phyloP scores from a whole-genome alignment of 2,329 filamentous ascomycete species.

The Cryphonectria parasitica region DNA sequence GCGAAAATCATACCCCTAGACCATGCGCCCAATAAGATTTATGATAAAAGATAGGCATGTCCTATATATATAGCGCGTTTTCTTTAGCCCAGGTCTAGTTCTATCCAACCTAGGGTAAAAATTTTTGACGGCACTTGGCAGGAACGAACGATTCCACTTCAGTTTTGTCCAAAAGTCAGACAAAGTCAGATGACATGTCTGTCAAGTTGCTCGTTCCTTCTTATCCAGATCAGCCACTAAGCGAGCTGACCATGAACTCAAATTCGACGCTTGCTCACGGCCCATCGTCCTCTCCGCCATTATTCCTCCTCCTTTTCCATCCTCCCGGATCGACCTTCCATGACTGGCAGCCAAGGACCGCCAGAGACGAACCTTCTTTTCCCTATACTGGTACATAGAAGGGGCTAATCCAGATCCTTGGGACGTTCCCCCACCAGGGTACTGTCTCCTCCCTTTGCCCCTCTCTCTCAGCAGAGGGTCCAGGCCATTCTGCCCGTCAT shows the following conservation, averaged over 20 bases:
- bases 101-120: not conserved
- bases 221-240: too few relatives aligned
- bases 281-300: not conserved
- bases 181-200: not conserved
- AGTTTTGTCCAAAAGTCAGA: too few relatives aligned
- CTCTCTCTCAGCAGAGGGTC: not conserved
- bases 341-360: not conserved
- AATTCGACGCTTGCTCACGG: not conserved
- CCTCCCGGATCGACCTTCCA: slow-evolving; percentile 2
- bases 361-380: not conserved
- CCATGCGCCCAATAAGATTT: not conserved
- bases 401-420: not conserved
- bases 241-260: not conserved
- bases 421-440: not conserved
- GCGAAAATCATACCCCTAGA: slow-evolving; percentile 9
- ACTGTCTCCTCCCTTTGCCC: not conserved
- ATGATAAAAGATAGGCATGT: not conserved
- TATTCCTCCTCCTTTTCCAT: not conserved
- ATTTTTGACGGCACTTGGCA: not conserved
- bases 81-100: not conserved
- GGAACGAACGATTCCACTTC: not conserved
- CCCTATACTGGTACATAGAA: not conserved
- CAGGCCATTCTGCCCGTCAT: not conserved
- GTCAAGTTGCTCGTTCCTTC: not conserved
- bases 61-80: not conserved